Evolutionary conservation across 305 asterid genomes (phyloP).

Genomic region (Solanum hybrid): DNA sequence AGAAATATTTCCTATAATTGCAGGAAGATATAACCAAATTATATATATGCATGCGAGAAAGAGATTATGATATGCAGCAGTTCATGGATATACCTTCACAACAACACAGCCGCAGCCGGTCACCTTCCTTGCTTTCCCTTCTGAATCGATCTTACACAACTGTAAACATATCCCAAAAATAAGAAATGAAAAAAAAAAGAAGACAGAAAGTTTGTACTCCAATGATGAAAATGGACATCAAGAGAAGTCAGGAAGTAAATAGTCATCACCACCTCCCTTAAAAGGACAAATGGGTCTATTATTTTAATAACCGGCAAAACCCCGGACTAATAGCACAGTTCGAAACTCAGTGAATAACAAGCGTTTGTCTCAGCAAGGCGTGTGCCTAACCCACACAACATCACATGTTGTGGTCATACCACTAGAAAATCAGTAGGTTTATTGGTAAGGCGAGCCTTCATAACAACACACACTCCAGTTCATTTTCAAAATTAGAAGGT

Average conservation of each 20-base stretch:
- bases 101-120: slow-evolving; percentile 50
- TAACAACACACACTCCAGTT: neutral
- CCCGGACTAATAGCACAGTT: neutral
- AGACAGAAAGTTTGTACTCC: neutral
- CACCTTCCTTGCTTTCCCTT: slow-evolving; percentile 58
- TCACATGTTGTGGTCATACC: neutral
- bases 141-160: slow-evolving; percentile 60
- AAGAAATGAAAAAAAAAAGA: neutral
- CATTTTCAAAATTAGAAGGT: neutral
- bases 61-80: neutral
- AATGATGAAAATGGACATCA: neutral
- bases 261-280: neutral
- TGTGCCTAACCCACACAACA: neutral
- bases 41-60: neutral
- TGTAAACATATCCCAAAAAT: slow-evolving; percentile 6
- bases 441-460: neutral
- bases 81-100: slow-evolving; percentile 34
- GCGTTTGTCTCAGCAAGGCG: neutral
- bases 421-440: neutral
- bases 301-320: neutral
- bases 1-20: neutral
- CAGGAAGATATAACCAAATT: neutral
- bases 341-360: neutral
- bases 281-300: neutral
- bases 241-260: neutral